A percentile compares a stretch with the other conserved stretches of the same genome.
Evolutionary conservation across 140 eudicot genomes (phyloP).

Genomic region (Oenanthe javanica): DNA sequence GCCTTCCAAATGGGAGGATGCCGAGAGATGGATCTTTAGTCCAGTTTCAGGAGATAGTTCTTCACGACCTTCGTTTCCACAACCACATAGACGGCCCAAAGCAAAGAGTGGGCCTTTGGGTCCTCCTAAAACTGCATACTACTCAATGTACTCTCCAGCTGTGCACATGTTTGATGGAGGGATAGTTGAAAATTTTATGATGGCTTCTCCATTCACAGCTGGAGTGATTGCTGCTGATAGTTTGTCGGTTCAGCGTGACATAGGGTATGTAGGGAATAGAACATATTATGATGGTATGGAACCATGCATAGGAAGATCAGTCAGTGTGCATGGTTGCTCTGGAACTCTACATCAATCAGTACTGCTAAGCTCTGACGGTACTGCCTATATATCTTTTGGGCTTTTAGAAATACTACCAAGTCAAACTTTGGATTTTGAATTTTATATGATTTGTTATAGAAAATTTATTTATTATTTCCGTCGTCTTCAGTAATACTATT

Average conservation of each 20-base stretch:
- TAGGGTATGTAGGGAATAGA: conserved; percentile 25
- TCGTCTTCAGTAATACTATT: background rate
- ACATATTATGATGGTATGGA: conserved; percentile 34
- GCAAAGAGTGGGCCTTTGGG: conserved; percentile 97
- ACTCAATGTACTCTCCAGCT: conserved; percentile 70
- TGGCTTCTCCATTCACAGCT: conserved; percentile 60
- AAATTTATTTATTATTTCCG: background rate
- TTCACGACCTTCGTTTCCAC: conserved; percentile 38
- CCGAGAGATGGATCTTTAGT: conserved; percentile 95
- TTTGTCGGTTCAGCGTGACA: conserved; percentile 32
- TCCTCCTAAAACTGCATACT: conserved; percentile 65
- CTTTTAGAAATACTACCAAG: background rate
- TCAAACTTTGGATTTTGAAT: background rate
- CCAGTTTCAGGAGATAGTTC: conserved; percentile 58
- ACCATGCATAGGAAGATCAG: conserved; percentile 85
- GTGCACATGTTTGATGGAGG: conserved; percentile 54
- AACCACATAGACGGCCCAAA: conserved; percentile 56
- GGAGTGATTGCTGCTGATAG: conserved; percentile 47
- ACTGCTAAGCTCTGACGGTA: conserved; percentile 52
- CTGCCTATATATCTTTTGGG: conserved; percentile 7
- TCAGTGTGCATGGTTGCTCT: conserved; percentile 89
- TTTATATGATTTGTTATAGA: background rate
- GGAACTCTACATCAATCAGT: conserved; percentile 55
- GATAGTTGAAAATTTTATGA: conserved; percentile 32
- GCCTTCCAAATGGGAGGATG: conserved; percentile 99